Conservation (phyloP, 768 basidiomycete species). For the Leccinum uliginosum region DNA sequence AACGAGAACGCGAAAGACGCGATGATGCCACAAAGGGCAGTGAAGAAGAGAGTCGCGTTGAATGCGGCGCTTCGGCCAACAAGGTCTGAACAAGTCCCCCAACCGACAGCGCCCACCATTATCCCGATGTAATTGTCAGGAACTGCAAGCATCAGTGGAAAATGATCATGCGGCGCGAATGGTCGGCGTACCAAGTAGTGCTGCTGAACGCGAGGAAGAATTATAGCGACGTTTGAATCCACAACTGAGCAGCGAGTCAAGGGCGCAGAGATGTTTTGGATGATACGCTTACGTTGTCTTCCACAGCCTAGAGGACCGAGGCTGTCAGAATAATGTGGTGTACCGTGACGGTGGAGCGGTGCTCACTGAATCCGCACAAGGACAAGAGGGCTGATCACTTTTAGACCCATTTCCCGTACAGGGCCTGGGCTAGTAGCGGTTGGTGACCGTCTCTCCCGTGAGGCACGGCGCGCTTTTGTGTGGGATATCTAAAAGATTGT, state of each 20-base stretch:
- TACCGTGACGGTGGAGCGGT: background rate
- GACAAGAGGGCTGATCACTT: conserved; percentile 69
- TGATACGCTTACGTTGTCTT: conserved; percentile 68
- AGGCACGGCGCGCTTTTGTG: too few relatives aligned
- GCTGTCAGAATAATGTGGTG: background rate
- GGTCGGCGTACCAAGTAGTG: conserved; percentile 62
- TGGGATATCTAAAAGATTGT: too few relatives aligned
- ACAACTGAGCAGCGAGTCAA: conserved; percentile 62
- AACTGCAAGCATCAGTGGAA: conserved; percentile 39
- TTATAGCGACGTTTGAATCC: conserved; percentile 91
- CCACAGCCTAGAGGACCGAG: conserved; percentile 64
- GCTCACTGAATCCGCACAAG: conserved; percentile 85
- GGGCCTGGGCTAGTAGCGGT: too few relatives aligned
- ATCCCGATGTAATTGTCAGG: conserved; percentile 85
- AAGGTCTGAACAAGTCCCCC: conserved; percentile 92
- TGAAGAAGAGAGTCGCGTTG: conserved; percentile 88
- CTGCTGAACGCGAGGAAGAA: conserved; percentile 92
- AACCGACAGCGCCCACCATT: conserved; percentile 91
- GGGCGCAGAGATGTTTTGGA: conserved; percentile 3
- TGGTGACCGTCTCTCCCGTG: too few relatives aligned
- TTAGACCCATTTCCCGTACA: too few relatives aligned
- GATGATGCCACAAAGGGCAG: conserved; percentile 79
- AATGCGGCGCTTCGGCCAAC: conserved; percentile 87
- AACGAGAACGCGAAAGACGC: conserved; percentile 75
- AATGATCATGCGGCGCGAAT: conserved; percentile 5